These are phyloP conservation scores for Hypocrella siamensis DNA, from an alignment of 2,329 filamentous ascomycete genomes.

Conservation along the genomic window DNA sequence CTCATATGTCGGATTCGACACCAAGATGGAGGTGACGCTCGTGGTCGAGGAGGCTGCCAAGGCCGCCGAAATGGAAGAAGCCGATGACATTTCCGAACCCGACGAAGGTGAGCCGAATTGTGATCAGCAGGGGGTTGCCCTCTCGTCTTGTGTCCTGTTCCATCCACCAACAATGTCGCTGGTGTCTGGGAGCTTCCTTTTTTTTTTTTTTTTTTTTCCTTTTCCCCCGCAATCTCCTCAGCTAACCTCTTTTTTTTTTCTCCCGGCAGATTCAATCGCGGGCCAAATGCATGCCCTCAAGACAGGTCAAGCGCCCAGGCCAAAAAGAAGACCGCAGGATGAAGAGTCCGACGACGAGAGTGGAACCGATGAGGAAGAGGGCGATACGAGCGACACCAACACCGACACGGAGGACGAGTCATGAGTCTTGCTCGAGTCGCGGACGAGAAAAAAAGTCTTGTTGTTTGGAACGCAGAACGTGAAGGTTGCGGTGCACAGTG, in stretches of 20 bases:
- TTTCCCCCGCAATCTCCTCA: too few species aligned
- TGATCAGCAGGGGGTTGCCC: too few species aligned
- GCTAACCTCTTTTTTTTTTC: constrained; percentile 2
- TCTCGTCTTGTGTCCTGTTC: too few species aligned
- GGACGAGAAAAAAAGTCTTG: too few species aligned
- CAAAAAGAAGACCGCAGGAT: constrained; percentile 35
- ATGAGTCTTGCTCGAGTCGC: constrained; percentile 16
- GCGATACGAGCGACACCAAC: constrained; percentile 52
- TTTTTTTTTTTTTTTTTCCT: constrained; percentile 2
- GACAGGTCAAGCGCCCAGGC: constrained; percentile 46
- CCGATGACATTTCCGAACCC: constrained; percentile 94
- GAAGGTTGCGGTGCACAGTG: too few species aligned
- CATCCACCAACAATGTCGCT: constrained; percentile 8
- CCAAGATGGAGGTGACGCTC: constrained; percentile 78
- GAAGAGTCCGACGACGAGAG: constrained; percentile 67
- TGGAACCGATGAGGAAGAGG: constrained; percentile 52
- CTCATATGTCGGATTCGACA: constrained; percentile 88
- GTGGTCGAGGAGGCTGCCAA: constrained; percentile 80
- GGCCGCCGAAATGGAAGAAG: constrained; percentile 62
- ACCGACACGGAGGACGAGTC: constrained; percentile 51
- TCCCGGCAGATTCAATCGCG: constrained; percentile 60
- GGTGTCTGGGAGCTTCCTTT: neutral
- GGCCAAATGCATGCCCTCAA: constrained; percentile 84
- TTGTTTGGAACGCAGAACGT: too few species aligned
- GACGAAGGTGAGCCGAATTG: constrained; percentile 69